phyloP scores from a whole-genome alignment of 768 basidiomycete genomes.

The Tylopilus rubrobrunneus region DNA sequence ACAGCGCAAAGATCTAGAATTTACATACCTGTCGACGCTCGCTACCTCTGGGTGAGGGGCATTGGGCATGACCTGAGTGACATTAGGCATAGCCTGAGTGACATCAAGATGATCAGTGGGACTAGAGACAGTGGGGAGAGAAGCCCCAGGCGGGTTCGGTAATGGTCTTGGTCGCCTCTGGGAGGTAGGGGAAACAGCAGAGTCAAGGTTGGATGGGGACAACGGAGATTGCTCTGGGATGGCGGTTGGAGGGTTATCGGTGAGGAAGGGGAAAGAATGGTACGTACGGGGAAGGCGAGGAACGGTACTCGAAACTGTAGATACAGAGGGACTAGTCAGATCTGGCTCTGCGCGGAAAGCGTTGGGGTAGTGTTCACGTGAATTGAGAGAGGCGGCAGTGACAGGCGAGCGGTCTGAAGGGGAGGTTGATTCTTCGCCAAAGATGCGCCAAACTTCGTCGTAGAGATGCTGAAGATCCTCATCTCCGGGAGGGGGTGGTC shows the following conservation, averaged over 20 bases:
- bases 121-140: constrained; percentile 8
- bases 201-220: constrained; percentile 16
- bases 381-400: constrained; percentile 12
- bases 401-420: constrained; percentile 27
- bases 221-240: constrained; percentile 14
- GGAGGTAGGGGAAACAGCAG: constrained; percentile 27
- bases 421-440: constrained; percentile 44
- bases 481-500: constrained; percentile 49
- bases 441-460: constrained; percentile 70
- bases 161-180: constrained; percentile 29
- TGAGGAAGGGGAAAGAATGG: background rate
- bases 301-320: constrained; percentile 12
- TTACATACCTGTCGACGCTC: constrained; percentile 22
- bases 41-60: constrained; percentile 26
- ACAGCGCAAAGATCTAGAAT: background rate
- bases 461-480: constrained; percentile 72
- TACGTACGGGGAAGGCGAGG: constrained; percentile 25
- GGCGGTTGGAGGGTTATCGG: background rate
- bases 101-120: constrained; percentile 18
- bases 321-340: constrained; percentile 5
- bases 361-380: constrained; percentile 20
- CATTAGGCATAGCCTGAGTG: constrained; percentile 13
- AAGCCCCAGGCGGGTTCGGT: constrained; percentile 25
- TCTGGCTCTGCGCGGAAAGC: constrained; percentile 21
- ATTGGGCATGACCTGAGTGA: constrained; percentile 5